Conservation (phyloP, 225 moss, liverwort and hornwort species). For the Climacium dendroides region DNA sequence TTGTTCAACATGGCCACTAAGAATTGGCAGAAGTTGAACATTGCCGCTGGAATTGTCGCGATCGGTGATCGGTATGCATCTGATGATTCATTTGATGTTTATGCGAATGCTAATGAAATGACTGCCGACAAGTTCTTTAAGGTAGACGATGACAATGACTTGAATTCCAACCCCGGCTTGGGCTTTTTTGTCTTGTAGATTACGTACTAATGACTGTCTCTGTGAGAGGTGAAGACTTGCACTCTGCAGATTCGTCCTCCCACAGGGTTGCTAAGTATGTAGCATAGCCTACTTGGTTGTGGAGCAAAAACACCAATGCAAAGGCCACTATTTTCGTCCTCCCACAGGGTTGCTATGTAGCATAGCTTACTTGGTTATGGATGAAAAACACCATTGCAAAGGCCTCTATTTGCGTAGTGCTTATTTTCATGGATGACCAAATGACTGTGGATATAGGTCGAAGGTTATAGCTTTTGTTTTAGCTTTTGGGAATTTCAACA, state of each 20-base stretch:
- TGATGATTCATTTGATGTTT: background rate
- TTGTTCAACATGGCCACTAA: background rate
- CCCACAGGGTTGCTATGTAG: too few relatives aligned
- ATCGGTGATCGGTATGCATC: background rate
- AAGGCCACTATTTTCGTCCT: background rate
- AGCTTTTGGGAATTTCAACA: background rate
- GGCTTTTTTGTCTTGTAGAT: background rate
- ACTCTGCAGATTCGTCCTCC: too few relatives aligned
- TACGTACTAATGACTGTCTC: background rate
- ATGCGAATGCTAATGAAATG: background rate
- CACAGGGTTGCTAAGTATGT: too few relatives aligned
- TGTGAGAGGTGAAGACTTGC: background rate
- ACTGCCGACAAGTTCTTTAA: background rate
- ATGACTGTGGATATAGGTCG: background rate
- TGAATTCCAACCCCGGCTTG: background rate
- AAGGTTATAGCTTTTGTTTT: background rate
- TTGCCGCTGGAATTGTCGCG: background rate
- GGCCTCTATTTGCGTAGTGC: background rate
- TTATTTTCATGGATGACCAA: background rate
- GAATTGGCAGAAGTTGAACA: background rate
- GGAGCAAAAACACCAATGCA: too few relatives aligned
- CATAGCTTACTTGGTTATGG: too few relatives aligned
- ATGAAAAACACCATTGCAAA: background rate
- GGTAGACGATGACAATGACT: background rate
- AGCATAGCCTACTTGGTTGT: too few relatives aligned